Evolutionary conservation across 768 basidiomycete genomes (phyloP).

Genomic region (Pleurotus ostreatus): DNA sequence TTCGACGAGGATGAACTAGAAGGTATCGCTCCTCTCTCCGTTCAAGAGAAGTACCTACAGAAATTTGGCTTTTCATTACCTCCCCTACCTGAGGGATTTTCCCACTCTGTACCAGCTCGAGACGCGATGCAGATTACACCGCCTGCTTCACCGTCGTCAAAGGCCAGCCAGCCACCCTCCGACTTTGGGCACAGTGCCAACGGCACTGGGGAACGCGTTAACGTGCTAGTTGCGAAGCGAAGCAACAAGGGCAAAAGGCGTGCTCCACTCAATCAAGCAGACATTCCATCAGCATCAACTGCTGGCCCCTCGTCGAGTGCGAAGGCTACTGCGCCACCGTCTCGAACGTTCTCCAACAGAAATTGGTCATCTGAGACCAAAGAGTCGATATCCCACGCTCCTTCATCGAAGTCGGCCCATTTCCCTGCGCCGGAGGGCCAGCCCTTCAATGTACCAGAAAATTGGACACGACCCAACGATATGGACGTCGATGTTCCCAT

Average conservation of each 20-base stretch:
- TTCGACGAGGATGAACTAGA: conserved; percentile 81
- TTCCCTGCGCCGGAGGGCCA: conserved; percentile 51
- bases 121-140: conserved; percentile 33
- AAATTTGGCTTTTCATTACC: conserved; percentile 76
- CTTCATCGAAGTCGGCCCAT: conserved; percentile 21
- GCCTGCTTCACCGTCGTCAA: conserved; percentile 41
- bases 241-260: conserved; percentile 62
- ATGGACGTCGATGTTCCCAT: conserved; percentile 56
- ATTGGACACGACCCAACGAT: conserved; percentile 31
- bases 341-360: conserved; percentile 6
- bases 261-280: conserved; percentile 21
- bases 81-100: conserved; percentile 67
- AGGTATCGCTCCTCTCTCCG: conserved; percentile 69
- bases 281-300: conserved; percentile 20
- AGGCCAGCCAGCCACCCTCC: conserved; percentile 27
- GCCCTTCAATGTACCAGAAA: conserved; percentile 37
- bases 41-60: conserved; percentile 75
- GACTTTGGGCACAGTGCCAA: conserved; percentile 39
- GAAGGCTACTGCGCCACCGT: not conserved
- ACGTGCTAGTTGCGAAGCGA: conserved; percentile 73
- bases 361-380: conserved; percentile 12
- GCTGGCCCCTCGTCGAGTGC: conserved; percentile 6
- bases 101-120: conserved; percentile 37
- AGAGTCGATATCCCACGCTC: conserved; percentile 16
- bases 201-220: conserved; percentile 55